Base-by-base conservation (phyloP, 441 rosid species). In the Viola pubescens region DNA sequence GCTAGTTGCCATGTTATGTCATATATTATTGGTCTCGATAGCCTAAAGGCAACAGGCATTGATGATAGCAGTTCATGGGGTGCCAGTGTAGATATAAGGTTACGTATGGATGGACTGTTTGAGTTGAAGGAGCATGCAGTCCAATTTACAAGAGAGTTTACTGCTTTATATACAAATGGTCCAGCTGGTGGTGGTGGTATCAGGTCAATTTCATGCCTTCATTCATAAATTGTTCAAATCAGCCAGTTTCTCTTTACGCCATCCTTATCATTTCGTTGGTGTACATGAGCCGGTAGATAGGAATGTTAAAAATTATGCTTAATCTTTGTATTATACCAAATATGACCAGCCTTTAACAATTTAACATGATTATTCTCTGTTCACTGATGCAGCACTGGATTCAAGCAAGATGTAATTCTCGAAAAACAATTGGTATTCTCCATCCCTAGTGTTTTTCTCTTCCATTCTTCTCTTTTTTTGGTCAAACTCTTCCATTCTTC, bases 141-240 rank as follows among this genome's bases (percentile, higher is more conserved):
- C 53, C 86, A 69, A 54, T 80, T 91, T 56, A 54, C 72, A 26
- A 75, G 75, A 71, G 96, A 91, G 75, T 85, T 91, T 53, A 74
- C 79, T 26, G 94, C 96, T 66, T 71, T 91, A 50, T 91, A 91
- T 72, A 91, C 96, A 47, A 91, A 88, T 66, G 98, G 98, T 67
- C 98, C 96, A 6, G 96, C 98, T 59, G 96, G 91, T 60, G 96
- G 98, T 51, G 98, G 98, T 38, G 98, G 98, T 43, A 80, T 87
- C 70, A 82, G 98, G 96, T 89, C 48, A 66, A 16, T 56, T 52
- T 70, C 65, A 52, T 52, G 34, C 57, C 48, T 53, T 66, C 61
- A 9, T 54, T 26, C 56, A 19, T 44, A 9, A 9, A 26, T 9
- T 49, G 13, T 39, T 60, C n/a, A 0, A 3, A 49, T 57, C n/a